Evolutionary conservation across 2,329 filamentous ascomycete genomes (phyloP).

Genomic region (Elsinoe batatas): DNA sequence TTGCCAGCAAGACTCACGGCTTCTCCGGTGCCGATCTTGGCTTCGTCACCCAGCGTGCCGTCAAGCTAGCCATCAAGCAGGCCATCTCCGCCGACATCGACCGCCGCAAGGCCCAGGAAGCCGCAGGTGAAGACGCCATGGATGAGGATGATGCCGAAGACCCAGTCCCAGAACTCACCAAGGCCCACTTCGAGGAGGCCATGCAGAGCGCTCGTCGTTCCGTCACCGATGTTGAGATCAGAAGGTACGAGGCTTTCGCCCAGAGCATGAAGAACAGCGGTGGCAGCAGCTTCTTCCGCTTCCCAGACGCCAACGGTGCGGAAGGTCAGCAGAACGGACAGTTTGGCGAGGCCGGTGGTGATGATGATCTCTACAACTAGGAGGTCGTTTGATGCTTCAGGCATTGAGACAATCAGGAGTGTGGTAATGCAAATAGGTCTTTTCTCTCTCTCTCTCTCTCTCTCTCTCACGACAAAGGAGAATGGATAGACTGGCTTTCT

Average conservation of each 20-base stretch:
- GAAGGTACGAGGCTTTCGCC: conserved; percentile 94
- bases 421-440: conserved; percentile 2
- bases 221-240: conserved; percentile 93
- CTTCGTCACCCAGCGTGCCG: conserved; percentile 96
- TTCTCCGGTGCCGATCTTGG: conserved; percentile 99
- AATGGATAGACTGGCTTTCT: conserved; percentile 3
- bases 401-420: background rate
- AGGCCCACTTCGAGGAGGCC: conserved; percentile 95
- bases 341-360: conserved; percentile 29
- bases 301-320: conserved; percentile 46
- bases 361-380: conserved; percentile 95
- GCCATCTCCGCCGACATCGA: conserved; percentile 83
- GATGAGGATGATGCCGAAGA: conserved; percentile 75
- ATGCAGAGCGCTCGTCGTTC: conserved; percentile 92
- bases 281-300: conserved; percentile 88
- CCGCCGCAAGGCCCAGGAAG: conserved; percentile 80
- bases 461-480: background rate
- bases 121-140: conserved; percentile 70
- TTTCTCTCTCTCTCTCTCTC: background rate
- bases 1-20: conserved; percentile 93
- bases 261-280: conserved; percentile 99
- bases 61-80: conserved; percentile 99
- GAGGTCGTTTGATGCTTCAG: background rate
- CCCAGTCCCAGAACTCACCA: conserved; percentile 89
- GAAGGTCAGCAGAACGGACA: conserved; percentile 15